Evolutionary conservation across 139 green algal genomes (phyloP).

Genomic region (Yamagishiella unicocca): DNA sequence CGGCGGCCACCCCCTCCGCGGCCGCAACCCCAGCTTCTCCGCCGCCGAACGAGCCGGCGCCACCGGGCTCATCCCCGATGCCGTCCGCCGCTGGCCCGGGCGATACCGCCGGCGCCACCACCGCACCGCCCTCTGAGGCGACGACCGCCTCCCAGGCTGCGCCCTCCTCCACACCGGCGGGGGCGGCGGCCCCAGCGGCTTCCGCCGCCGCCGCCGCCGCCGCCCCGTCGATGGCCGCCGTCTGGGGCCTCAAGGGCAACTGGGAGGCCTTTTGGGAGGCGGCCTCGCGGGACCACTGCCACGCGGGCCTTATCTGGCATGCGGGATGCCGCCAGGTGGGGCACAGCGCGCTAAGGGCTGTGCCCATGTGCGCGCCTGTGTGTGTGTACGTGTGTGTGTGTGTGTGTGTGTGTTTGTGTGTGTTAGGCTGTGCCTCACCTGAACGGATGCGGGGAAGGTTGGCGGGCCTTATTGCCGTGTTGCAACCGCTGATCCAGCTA

Average conservation of each 20-base stretch:
- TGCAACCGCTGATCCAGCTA: no score
- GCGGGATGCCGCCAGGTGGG: slow-evolving; percentile 27
- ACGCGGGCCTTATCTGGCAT: slow-evolving; percentile 65
- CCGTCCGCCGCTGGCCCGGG: no score
- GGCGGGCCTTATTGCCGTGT: no score
- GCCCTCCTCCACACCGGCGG: background rate
- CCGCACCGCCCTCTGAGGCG: background rate
- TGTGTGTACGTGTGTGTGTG: background rate
- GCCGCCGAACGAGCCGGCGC: background rate
- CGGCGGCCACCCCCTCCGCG: background rate
- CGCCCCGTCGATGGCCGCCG: background rate
- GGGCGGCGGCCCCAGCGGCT: background rate
- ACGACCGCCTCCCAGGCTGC: background rate
- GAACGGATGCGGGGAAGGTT: no score
- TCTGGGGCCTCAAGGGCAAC: slow-evolving; percentile 73
- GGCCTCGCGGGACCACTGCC: slow-evolving; percentile 77
- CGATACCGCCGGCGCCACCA: background rate
- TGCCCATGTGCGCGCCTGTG: background rate
- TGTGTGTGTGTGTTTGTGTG: background rate
- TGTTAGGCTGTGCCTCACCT: no score
- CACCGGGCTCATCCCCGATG: background rate
- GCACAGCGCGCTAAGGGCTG: no score
- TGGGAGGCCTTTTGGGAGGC: slow-evolving; percentile 88
- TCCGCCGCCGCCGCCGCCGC: background rate
- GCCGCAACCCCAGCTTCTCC: background rate